Percentiles rank a stretch among this genome's conserved stretches.
These are phyloP conservation scores for Aspergillus ellipticus DNA, from an alignment of 495 filamentous ascomycete genomes.

Conservation along the genomic window DNA sequence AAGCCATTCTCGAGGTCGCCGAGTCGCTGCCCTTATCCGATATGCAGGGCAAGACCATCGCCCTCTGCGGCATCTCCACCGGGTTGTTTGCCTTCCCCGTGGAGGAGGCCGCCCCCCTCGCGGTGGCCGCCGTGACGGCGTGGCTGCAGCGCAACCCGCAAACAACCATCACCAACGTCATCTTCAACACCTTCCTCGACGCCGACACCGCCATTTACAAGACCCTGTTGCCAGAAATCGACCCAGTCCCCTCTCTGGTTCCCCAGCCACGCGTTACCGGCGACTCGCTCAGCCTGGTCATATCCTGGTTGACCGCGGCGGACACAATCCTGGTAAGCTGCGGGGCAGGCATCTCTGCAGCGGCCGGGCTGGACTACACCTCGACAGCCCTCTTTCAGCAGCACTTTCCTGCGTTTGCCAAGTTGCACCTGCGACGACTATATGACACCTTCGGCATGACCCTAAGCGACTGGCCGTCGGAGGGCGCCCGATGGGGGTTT, in stretches of 20 bases:
- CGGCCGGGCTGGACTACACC: constrained; percentile 27
- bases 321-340: constrained; percentile 20
- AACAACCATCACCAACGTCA: constrained; percentile 20
- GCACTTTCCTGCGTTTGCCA: constrained; percentile 21
- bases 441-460: constrained; percentile 21
- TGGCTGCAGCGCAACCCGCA: constrained; percentile 16
- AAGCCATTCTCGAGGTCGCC: constrained; percentile 13
- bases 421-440: constrained; percentile 14
- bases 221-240: background rate
- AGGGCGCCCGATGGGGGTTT: constrained; percentile 25
- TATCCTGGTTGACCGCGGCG: constrained; percentile 18
- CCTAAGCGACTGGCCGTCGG: constrained; percentile 18
- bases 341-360: constrained; percentile 26
- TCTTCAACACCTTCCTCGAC: constrained; percentile 23
- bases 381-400: constrained; percentile 15
- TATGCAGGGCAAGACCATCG: constrained; percentile 20
- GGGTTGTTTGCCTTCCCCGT: constrained; percentile 25
- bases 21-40: constrained; percentile 10
- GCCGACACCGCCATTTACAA: constrained; percentile 17
- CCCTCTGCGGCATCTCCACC: constrained; percentile 26
- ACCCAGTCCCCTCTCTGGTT: background rate
- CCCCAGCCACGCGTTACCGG: background rate
- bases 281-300: constrained; percentile 4
- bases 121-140: constrained; percentile 14
- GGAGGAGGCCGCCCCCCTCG: constrained; percentile 15